Evolutionary conservation across 2,329 filamentous ascomycete species (phyloP).

Genomic region (Cryphonectria nitschkei): DNA sequence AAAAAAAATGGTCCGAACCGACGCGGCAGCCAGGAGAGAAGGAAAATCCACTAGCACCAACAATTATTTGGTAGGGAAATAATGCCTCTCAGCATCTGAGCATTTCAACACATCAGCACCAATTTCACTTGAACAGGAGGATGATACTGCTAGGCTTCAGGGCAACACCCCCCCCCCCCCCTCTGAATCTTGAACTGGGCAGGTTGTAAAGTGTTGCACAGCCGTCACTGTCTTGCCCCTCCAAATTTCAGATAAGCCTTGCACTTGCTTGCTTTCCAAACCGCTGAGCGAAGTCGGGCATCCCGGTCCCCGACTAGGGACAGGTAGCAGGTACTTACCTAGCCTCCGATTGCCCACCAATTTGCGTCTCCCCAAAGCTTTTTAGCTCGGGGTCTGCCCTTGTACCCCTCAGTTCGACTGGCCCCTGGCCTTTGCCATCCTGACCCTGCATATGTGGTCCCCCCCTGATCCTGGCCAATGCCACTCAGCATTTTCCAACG

Average conservation of each 20-base stretch:
- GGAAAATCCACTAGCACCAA: slow-evolving; percentile 4
- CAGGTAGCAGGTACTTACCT: slow-evolving; percentile 19
- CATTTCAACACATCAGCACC: not conserved
- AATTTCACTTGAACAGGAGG: not conserved
- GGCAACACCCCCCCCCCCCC: not conserved
- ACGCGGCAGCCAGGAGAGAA: not conserved
- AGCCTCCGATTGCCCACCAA: slow-evolving; percentile 23
- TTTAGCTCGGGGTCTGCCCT: slow-evolving; percentile 22
- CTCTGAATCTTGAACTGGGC: not conserved
- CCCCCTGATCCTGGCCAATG: slow-evolving; percentile 14
- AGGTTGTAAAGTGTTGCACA: not conserved
- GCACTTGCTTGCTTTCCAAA: not conserved
- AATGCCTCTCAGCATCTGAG: not conserved
- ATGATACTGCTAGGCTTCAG: not conserved
- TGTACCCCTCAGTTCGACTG: slow-evolving; percentile 17
- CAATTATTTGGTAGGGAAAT: not conserved
- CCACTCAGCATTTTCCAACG: slow-evolving; percentile 26
- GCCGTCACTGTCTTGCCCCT: not conserved
- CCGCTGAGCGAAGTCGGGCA: slow-evolving; percentile 7
- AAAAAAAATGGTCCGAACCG: slow-evolving; percentile 3
- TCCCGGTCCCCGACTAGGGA: slow-evolving; percentile 12
- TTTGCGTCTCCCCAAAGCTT: slow-evolving; percentile 27
- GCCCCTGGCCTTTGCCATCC: not conserved
- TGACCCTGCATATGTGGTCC: slow-evolving; percentile 2
- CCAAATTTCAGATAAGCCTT: not conserved